Conservation (phyloP, 208 protist genomes). For the Porcisia hertigi region DNA sequence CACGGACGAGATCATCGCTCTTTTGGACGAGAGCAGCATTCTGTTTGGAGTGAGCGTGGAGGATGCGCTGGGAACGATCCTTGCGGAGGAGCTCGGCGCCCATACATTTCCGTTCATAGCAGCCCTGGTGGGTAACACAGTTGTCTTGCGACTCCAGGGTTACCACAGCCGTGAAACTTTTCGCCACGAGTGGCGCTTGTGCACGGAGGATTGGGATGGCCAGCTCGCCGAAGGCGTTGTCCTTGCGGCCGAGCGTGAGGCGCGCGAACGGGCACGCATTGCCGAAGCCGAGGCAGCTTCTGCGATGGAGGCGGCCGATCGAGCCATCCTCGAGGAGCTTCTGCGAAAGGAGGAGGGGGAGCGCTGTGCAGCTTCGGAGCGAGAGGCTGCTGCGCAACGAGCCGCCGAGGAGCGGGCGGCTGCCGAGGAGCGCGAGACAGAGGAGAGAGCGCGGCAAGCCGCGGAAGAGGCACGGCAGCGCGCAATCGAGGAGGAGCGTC, state of each 20-base stretch:
- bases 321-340: slow-evolving; percentile 45
- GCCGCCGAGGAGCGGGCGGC: slow-evolving; percentile 29
- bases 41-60: slow-evolving; percentile 66
- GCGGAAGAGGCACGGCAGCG: slow-evolving; percentile 28
- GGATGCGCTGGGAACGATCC: slow-evolving; percentile 38
- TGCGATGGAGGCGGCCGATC: slow-evolving; percentile 65
- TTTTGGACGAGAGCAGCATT: slow-evolving; percentile 49
- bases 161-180: slow-evolving; percentile 45
- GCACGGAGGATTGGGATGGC: slow-evolving; percentile 68
- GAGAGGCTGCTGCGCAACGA: slow-evolving; percentile 25
- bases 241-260: slow-evolving; percentile 59
- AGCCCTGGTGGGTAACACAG: slow-evolving; percentile 52
- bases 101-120: slow-evolving; percentile 70
- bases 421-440: slow-evolving; percentile 16
- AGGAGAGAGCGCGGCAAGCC: slow-evolving; percentile 28
- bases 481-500: slow-evolving; percentile 12
- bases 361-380: slow-evolving; percentile 19
- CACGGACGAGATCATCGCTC: slow-evolving; percentile 39
- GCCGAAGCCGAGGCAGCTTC: slow-evolving; percentile 43
- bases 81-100: slow-evolving; percentile 54
- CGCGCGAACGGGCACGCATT: slow-evolving; percentile 47
- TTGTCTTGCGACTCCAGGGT: slow-evolving; percentile 63
- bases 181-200: slow-evolving; percentile 47
- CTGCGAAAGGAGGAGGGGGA: slow-evolving; percentile 29
- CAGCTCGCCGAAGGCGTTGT: slow-evolving; percentile 62